Evolutionary conservation across 2,329 filamentous ascomycete genomes (phyloP).

Genomic region (Ascochyta clinopodiicola): DNA sequence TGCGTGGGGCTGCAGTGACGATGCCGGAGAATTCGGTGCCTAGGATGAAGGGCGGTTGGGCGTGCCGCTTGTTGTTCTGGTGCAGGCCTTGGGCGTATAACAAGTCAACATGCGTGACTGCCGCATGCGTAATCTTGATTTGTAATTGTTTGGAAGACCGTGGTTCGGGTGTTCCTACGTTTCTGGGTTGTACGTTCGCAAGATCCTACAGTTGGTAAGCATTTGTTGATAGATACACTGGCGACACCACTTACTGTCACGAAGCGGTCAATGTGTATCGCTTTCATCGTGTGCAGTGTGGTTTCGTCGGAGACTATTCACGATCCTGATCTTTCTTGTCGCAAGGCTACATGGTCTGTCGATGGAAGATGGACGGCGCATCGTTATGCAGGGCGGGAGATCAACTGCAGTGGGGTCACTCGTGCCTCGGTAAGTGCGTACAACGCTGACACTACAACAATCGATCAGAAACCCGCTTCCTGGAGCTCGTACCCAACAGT

Average conservation of each 20-base stretch:
- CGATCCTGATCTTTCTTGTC: not conserved
- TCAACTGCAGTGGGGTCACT: slow-evolving; percentile 9
- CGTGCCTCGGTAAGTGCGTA: slow-evolving; percentile 13
- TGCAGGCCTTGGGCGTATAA: slow-evolving; percentile 65
- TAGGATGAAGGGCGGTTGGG: slow-evolving; percentile 64
- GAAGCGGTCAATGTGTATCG: slow-evolving; percentile 25
- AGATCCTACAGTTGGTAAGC: slow-evolving; percentile 29
- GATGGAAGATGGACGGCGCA: not conserved
- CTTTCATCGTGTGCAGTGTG: slow-evolving; percentile 26
- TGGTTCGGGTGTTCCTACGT: slow-evolving; percentile 40
- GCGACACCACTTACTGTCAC: slow-evolving; percentile 11
- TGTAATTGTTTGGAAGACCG: slow-evolving; percentile 49
- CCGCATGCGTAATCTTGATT: slow-evolving; percentile 61
- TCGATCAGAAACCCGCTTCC: not conserved
- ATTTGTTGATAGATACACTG: not conserved
- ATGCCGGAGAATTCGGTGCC: slow-evolving; percentile 68
- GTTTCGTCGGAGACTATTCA: not conserved
- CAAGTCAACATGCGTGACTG: slow-evolving; percentile 67
- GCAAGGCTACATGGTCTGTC: not conserved
- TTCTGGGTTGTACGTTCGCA: slow-evolving; percentile 29
- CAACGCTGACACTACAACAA: not conserved
- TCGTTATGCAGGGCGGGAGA: slow-evolving; percentile 1
- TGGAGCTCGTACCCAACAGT: too few species aligned
- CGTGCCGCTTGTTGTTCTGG: slow-evolving; percentile 65
- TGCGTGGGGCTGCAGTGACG: slow-evolving; percentile 50